A percentile compares a stretch with the other conserved stretches of the same genome.
These are phyloP conservation scores for Bipolaris cookei DNA, from an alignment of 2,329 filamentous ascomycete genomes.

Conservation along the genomic window DNA sequence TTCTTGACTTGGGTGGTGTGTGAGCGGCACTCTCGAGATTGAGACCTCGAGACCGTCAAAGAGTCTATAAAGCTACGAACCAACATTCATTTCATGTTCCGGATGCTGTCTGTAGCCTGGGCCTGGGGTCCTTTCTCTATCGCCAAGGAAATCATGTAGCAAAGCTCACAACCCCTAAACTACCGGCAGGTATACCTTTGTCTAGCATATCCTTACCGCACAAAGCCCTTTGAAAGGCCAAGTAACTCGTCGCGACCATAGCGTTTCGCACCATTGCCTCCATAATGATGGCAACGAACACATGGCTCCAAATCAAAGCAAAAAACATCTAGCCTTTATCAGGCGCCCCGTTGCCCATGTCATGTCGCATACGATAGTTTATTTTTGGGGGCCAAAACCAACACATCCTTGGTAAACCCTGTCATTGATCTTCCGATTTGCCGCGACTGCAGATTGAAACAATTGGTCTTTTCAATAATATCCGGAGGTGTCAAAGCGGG, in stretches of 20 bases:
- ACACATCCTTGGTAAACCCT: neutral
- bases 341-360: neutral
- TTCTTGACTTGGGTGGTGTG: neutral
- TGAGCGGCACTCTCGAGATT: neutral
- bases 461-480: neutral
- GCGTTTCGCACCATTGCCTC: neutral
- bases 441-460: neutral
- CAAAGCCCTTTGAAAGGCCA: neutral
- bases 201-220: neutral
- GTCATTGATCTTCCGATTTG: neutral
- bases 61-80: neutral
- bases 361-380: neutral
- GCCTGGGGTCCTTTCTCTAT: neutral
- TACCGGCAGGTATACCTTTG: neutral
- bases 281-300: neutral
- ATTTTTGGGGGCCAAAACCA: neutral
- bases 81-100: neutral
- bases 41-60: neutral
- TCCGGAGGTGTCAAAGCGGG: neutral
- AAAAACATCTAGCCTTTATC: neutral
- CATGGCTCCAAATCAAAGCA: neutral
- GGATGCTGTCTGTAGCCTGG: neutral
- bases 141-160: neutral
- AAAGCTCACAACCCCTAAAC: neutral
- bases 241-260: neutral